Conservation (phyloP, 148 eudicot genomes). For the Heliamphora exappendiculata region DNA sequence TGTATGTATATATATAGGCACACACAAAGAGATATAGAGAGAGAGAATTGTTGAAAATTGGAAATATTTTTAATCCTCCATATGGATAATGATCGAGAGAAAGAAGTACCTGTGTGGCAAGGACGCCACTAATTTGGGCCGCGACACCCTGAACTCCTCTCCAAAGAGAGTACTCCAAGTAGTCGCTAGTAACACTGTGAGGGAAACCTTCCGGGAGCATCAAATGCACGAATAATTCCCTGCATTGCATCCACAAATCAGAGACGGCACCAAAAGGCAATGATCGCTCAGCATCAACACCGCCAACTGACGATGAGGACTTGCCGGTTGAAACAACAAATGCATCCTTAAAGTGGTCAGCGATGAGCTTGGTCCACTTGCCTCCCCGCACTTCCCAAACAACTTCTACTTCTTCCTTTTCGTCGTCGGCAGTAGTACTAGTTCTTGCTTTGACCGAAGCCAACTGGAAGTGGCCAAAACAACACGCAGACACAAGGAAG, state of each 20-base stretch:
- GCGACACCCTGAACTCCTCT: conserved; percentile 96
- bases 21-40: background rate
- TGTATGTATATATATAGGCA: background rate
- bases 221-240: conserved; percentile 41
- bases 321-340: conserved; percentile 36
- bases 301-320: conserved; percentile 20
- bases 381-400: conserved; percentile 75
- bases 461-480: conserved; percentile 22
- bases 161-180: conserved; percentile 92
- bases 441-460: conserved; percentile 41
- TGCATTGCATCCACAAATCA: conserved; percentile 52
- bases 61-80: background rate
- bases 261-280: conserved; percentile 12
- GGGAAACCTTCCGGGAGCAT: conserved; percentile 97
- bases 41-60: conserved; percentile 8
- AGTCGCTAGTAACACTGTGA: conserved; percentile 82
- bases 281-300: conserved; percentile 3
- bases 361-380: conserved; percentile 48
- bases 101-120: conserved; percentile 70
- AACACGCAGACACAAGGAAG: conserved; percentile 30
- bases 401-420: conserved; percentile 23
- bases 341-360: conserved; percentile 50
- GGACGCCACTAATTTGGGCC: conserved; percentile 86
- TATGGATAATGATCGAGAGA: background rate
- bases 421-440: conserved; percentile 3